These are phyloP conservation scores for Yamadazyma siamensis DNA, from an alignment of 1,139 yeast species.

Conservation along the genomic window DNA sequence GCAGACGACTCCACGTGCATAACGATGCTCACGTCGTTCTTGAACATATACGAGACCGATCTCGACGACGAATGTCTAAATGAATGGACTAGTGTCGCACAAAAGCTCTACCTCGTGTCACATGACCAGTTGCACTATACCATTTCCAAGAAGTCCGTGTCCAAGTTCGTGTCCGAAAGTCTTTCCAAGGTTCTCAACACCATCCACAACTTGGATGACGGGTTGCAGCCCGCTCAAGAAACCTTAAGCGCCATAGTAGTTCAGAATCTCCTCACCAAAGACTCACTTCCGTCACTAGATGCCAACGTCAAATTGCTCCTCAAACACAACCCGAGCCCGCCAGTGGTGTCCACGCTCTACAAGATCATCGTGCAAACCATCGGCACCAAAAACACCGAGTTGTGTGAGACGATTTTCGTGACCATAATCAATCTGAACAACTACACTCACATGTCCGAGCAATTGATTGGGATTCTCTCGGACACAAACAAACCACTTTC, in stretches of 20 bases:
- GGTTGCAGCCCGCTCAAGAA: constrained; percentile 1
- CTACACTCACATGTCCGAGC: constrained; percentile 33
- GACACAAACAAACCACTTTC: constrained; percentile 48
- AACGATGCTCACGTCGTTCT: constrained; percentile 11
- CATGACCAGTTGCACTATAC: constrained; percentile 21
- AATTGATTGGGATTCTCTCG: constrained; percentile 35
- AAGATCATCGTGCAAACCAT: constrained; percentile 22
- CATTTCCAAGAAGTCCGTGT: constrained; percentile 28
- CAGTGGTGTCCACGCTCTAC: constrained; percentile 22
- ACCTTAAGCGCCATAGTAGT: constrained; percentile 11
- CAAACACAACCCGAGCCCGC: constrained; percentile 10
- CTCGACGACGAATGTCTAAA: constrained; percentile 5
- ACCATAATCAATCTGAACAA: constrained; percentile 25
- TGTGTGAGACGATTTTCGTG: constrained; percentile 44
- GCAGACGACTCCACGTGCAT: constrained; percentile 27
- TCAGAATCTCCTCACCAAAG: constrained; percentile 18
- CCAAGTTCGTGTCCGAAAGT: constrained; percentile 22
- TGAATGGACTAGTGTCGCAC: constrained; percentile 22
- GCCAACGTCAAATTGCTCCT: constrained; percentile 19
- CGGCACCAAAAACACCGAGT: constrained; percentile 23
- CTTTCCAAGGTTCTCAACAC: constrained; percentile 9
- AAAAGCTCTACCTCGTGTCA: constrained; percentile 25
- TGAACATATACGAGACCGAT: constrained; percentile 10
- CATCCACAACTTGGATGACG: constrained; percentile 11
- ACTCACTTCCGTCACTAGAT: constrained; percentile 13